A percentile compares a stretch with the other conserved stretches of the same genome.
These are phyloP conservation scores for Sugiyamaella paludigena DNA, from an alignment of 1,139 yeast genomes.

Conservation along the genomic window DNA sequence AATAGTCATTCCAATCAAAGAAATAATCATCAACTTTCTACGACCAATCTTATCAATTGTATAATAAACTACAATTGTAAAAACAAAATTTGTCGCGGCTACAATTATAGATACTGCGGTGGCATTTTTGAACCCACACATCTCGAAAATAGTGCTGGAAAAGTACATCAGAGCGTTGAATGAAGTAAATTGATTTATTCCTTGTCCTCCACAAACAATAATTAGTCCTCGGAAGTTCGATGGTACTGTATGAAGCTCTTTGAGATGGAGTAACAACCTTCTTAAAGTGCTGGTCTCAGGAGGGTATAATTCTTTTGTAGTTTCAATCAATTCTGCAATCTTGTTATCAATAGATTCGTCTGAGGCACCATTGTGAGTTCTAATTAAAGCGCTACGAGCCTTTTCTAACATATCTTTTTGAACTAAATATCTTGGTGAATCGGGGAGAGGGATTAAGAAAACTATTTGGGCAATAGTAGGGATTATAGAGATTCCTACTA, in stretches of 20 bases:
- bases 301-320: conserved; percentile 25
- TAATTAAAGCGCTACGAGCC: conserved; percentile 67
- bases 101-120: conserved; percentile 91
- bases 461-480: conserved; percentile 79
- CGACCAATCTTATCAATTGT: conserved; percentile 86
- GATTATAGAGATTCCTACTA: conserved; percentile 85
- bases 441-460: conserved; percentile 83
- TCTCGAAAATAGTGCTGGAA: conserved; percentile 82
- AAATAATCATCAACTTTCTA: conserved; percentile 67
- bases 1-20: conserved; percentile 75
- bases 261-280: conserved; percentile 40
- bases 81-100: conserved; percentile 88
- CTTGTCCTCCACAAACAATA: conserved; percentile 89
- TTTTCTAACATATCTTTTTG: conserved; percentile 61
- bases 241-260: conserved; percentile 68
- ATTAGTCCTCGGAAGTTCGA: conserved; percentile 81
- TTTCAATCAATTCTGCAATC: conserved; percentile 29
- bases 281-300: conserved; percentile 16
- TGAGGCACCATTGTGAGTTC: conserved; percentile 40
- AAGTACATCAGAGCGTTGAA: conserved; percentile 94
- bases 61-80: conserved; percentile 77
- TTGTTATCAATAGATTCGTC: conserved; percentile 30
- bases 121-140: conserved; percentile 81
- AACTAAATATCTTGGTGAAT: conserved; percentile 87
- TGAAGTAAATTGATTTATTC: conserved; percentile 93